Conservation (phyloP, 2,329 filamentous ascomycete species). For the Mycosphaerella sp. region DNA sequence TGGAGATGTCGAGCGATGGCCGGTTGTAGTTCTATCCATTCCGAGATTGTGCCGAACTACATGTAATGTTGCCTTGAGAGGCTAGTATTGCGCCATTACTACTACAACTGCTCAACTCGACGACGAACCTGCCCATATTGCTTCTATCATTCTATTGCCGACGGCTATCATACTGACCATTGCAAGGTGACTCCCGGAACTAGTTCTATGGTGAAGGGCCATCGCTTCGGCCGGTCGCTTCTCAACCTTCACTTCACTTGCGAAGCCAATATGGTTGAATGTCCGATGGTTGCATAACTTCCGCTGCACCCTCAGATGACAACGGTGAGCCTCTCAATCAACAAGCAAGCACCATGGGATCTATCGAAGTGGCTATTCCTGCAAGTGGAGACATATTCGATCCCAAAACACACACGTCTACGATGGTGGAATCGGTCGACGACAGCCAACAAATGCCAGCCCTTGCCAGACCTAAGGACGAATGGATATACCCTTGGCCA, state of each 20-base stretch:
- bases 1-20: neutral
- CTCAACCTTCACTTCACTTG: neutral
- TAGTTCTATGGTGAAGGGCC: neutral
- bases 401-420: conserved; percentile 5
- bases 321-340: neutral
- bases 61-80: conserved; percentile 6
- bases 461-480: neutral
- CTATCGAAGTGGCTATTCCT: conserved; percentile 2
- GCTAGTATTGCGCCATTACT: conserved; percentile 5
- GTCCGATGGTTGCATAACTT: neutral
- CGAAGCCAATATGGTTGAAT: neutral
- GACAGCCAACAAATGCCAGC: conserved; percentile 3
- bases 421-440: conserved; percentile 9
- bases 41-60: conserved; percentile 5
- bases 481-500: conserved; percentile 20
- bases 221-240: conserved; percentile 13
- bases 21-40: neutral
- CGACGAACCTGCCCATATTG: neutral
- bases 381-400: neutral
- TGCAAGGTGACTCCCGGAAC: neutral
- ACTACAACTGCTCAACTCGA: neutral
- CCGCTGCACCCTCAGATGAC: neutral
- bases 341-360: conserved; percentile 11
- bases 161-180: neutral
- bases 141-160: neutral